Conservation (phyloP, 108 stramenopile genomes). For the Fragilaria radians region DNA sequence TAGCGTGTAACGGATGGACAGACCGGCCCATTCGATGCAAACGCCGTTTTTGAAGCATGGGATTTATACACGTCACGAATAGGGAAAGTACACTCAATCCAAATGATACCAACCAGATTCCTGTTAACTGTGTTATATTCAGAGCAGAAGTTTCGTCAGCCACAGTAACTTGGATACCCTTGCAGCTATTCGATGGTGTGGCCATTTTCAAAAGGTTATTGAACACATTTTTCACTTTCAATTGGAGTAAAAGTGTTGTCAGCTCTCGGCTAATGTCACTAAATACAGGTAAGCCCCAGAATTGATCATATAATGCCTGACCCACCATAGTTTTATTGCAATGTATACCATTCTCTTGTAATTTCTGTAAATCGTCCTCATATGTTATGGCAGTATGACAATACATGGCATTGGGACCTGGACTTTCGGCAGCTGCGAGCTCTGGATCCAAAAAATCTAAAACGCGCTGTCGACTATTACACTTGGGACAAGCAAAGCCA, state of each 20-base stretch:
- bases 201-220: neutral
- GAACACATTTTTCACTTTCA: constrained; percentile 8
- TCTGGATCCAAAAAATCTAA: constrained; percentile 16
- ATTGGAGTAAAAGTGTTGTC: constrained; percentile 4
- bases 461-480: constrained; percentile 7
- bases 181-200: constrained; percentile 6
- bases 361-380: constrained; percentile 15
- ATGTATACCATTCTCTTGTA: constrained; percentile 2
- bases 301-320: neutral
- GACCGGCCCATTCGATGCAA: too few species aligned
- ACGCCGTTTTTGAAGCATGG: too few species aligned
- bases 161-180: neutral
- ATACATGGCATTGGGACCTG: too few species aligned
- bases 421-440: constrained; percentile 2
- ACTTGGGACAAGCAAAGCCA: constrained; percentile 18
- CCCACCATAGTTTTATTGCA: constrained; percentile 25
- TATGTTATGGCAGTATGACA: constrained; percentile 20
- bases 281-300: constrained; percentile 11
- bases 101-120: constrained; percentile 22
- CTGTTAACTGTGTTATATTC: constrained; percentile 15
- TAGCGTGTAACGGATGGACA: too few species aligned
- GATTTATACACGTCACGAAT: too few species aligned
- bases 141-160: constrained; percentile 6
- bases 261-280: constrained; percentile 6
- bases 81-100: too few species aligned